A percentile compares a stretch with the other conserved stretches of the same genome.
Conservation (phyloP, 2,329 filamentous ascomycete genomes). For the Canariomyces notabilis region DNA sequence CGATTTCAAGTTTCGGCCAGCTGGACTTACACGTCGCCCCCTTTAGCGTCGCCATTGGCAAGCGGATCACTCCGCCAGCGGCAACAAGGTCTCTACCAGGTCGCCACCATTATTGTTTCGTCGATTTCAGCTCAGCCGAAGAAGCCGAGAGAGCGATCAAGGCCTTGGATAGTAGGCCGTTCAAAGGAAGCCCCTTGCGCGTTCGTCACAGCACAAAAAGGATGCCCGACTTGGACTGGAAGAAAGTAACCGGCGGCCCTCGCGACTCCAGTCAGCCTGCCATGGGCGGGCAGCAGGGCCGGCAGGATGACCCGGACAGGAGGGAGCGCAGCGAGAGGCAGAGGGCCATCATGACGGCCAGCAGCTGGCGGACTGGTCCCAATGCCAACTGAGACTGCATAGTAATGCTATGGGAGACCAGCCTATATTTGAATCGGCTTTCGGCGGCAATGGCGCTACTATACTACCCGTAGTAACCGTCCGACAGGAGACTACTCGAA, state of each 20-base stretch:
- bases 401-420: too few species aligned
- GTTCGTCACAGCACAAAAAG: slow-evolving; percentile 15
- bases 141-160: slow-evolving; percentile 49
- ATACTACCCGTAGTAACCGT: too few species aligned
- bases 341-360: slow-evolving; percentile 16
- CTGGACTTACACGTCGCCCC: background rate
- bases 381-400: too few species aligned
- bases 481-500: too few species aligned
- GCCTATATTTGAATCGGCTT: too few species aligned
- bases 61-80: slow-evolving; percentile 54
- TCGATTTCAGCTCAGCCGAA: slow-evolving; percentile 53
- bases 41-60: slow-evolving; percentile 35
- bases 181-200: slow-evolving; percentile 17
- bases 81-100: slow-evolving; percentile 47
- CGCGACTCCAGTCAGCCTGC: background rate
- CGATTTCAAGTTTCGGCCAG: background rate
- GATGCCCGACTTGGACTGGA: slow-evolving; percentile 5
- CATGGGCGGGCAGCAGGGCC: background rate
- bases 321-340: slow-evolving; percentile 15
- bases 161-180: slow-evolving; percentile 33
- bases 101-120: slow-evolving; percentile 60
- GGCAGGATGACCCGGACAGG: slow-evolving; percentile 4
- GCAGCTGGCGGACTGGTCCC: slow-evolving; percentile 22
- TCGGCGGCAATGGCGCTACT: too few species aligned
- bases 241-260: background rate